Evolutionary conservation across 2,329 filamentous ascomycete species (phyloP).

Genomic region (Apiospora malaysiana): DNA sequence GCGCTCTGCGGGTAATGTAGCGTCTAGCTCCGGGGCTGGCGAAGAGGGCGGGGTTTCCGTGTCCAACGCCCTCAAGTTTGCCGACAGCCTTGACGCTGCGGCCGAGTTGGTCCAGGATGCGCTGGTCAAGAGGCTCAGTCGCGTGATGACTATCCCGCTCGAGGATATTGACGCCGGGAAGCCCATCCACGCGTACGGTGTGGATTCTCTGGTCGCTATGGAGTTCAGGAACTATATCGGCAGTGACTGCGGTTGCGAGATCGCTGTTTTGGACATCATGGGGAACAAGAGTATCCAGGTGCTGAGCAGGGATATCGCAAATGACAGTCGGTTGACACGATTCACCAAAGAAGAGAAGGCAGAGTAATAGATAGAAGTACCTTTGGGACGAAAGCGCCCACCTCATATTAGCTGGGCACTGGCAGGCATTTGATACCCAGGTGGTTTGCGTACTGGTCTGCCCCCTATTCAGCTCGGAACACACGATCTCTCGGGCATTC

Average conservation of each 20-base stretch:
- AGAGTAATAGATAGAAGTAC: not conserved
- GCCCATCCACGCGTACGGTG: constrained; percentile 42
- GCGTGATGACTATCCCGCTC: constrained; percentile 39
- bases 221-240: constrained; percentile 50
- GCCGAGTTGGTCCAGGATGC: constrained; percentile 31
- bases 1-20: not conserved
- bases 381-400: too few species aligned
- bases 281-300: constrained; percentile 22
- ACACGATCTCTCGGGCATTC: not conserved
- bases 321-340: not conserved
- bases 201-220: constrained; percentile 51
- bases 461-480: not conserved
- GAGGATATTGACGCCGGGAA: constrained; percentile 38
- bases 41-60: constrained; percentile 19
- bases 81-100: constrained; percentile 17
- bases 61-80: constrained; percentile 19
- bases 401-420: too few species aligned
- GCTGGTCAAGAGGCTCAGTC: constrained; percentile 38
- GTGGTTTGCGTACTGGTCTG: too few species aligned
- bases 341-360: constrained; percentile 18
- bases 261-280: constrained; percentile 47
- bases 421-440: too few species aligned
- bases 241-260: constrained; percentile 40
- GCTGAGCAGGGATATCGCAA: constrained; percentile 15
- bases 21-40: not conserved